These are phyloP conservation scores for Marasmius fiardii DNA, from an alignment of 1,284 basidiomycete species.

Conservation along the genomic window DNA sequence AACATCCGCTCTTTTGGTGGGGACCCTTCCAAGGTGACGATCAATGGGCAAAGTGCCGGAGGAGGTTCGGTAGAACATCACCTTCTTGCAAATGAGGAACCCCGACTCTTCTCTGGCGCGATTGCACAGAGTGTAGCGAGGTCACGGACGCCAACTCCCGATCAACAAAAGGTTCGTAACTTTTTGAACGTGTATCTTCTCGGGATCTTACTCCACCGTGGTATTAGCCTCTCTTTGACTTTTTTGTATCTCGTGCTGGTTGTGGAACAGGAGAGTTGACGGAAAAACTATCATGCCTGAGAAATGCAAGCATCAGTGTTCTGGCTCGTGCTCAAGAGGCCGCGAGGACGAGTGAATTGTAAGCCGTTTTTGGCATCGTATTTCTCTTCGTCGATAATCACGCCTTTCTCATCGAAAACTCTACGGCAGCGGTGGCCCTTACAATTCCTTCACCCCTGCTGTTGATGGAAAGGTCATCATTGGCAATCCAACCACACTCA, in stretches of 20 bases:
- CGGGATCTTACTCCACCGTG: no score
- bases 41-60: constrained; percentile 65
- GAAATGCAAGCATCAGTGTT: constrained; percentile 44
- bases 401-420: neutral
- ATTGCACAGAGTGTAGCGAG: constrained; percentile 62
- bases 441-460: constrained; percentile 37
- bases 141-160: constrained; percentile 41
- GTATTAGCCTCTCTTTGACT: constrained; percentile 45
- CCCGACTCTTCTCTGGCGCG: constrained; percentile 44
- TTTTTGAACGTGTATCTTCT: neutral
- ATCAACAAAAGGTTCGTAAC: constrained; percentile 43
- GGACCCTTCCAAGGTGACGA: constrained; percentile 49
- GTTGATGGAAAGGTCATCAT: constrained; percentile 47
- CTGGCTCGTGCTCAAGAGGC: constrained; percentile 52
- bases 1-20: constrained; percentile 66
- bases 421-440: constrained; percentile 29
- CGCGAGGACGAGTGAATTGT: constrained; percentile 14
- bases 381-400: neutral
- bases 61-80: constrained; percentile 53
- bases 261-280: constrained; percentile 36
- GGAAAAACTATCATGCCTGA: constrained; percentile 41
- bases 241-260: constrained; percentile 43
- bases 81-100: constrained; percentile 39
- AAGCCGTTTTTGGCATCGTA: neutral
- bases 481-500: constrained; percentile 41